Base-by-base conservation (phyloP, 2,329 filamentous ascomycete genomes). In the Calonectria fujianensis region DNA sequence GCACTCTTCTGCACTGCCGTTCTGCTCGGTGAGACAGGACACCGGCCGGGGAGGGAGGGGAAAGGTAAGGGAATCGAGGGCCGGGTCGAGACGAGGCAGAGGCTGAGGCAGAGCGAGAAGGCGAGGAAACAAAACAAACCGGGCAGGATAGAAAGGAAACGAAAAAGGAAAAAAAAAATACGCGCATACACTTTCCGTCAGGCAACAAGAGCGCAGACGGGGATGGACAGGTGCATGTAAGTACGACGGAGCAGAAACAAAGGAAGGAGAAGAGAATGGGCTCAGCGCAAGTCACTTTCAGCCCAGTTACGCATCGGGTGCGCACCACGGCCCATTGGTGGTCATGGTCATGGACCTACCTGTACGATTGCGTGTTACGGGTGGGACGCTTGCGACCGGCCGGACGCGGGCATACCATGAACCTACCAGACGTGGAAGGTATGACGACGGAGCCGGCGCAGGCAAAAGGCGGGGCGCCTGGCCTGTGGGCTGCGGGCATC, bases 361-460 rank as follows among this genome's bases (percentile, higher is more conserved):
- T 48, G 70, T 66, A 41, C 24, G 66, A 39, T 69, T 73, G 71
- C 65, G 64, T 69, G 70, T 64, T 72, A 41, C 32, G 52, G 64
- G 70, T 59, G 67, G 67, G 52, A 69, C 67, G 18, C 54, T 41
- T 45, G 39, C 57, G 41, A 39, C 32, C 54, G 32, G 54, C 52
- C 41, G 41, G 54, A 63, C 31, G 41, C 39, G 24, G 54, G 50
- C 41, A 45, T 54, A 32, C 39, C 52, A 50, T 63, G 27, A 61
- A 61, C 57, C 67, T 48, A 48, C 67, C 67, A 16, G 52, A 63
- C 37, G 39, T 37, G 69, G 59, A 70, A 65, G 69, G 57, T 64
- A 70, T 72, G 69, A 72, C 69, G 69, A 72, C 63, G 63, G 69
- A 59, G 50, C 65, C n/a, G 61, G 61, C 64, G 41, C 39, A 48